Percentiles rank a stretch among this genome's conserved stretches.
phyloP scores from a whole-genome alignment of 306 rosid genomes.

The Sindora glabra region DNA sequence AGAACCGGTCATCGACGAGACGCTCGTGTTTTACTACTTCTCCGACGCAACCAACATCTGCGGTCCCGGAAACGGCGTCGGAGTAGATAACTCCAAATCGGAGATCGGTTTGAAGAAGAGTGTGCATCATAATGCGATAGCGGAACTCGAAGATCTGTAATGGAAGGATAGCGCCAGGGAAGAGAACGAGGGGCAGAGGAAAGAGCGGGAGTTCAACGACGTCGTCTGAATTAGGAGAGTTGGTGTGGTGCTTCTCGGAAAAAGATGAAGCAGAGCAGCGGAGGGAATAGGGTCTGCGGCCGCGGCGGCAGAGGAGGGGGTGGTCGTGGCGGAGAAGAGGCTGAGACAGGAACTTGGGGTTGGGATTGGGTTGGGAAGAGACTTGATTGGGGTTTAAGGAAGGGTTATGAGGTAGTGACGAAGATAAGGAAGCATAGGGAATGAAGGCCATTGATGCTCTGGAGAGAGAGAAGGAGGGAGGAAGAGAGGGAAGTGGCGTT shows the following conservation, averaged over 20 bases:
- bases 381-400: slow-evolving; percentile 39
- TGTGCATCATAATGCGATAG: slow-evolving; percentile 98
- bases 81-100: slow-evolving; percentile 90
- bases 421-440: slow-evolving; percentile 55
- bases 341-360: slow-evolving; percentile 33
- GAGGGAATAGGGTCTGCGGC: slow-evolving; percentile 27
- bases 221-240: slow-evolving; percentile 67
- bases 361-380: slow-evolving; percentile 20
- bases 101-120: slow-evolving; percentile 90
- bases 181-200: slow-evolving; percentile 83
- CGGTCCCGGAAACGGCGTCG: slow-evolving; percentile 67
- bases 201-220: slow-evolving; percentile 86
- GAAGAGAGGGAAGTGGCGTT: not conserved
- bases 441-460: slow-evolving; percentile 56
- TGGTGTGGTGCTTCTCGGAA: slow-evolving; percentile 73
- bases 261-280: slow-evolving; percentile 81
- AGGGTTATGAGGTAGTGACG: slow-evolving; percentile 41
- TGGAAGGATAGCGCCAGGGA: slow-evolving; percentile 94
- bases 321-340: slow-evolving; percentile 7
- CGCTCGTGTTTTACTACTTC: slow-evolving; percentile 96
- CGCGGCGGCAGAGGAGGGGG: slow-evolving; percentile 21
- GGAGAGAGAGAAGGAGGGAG: not conserved
- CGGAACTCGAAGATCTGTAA: slow-evolving; percentile 98
- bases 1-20: slow-evolving; percentile 91
- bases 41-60: slow-evolving; percentile 93